Base-by-base conservation (phyloP, 129 eudicot genomes). In the Pseudognaphalium luteoalbum region DNA sequence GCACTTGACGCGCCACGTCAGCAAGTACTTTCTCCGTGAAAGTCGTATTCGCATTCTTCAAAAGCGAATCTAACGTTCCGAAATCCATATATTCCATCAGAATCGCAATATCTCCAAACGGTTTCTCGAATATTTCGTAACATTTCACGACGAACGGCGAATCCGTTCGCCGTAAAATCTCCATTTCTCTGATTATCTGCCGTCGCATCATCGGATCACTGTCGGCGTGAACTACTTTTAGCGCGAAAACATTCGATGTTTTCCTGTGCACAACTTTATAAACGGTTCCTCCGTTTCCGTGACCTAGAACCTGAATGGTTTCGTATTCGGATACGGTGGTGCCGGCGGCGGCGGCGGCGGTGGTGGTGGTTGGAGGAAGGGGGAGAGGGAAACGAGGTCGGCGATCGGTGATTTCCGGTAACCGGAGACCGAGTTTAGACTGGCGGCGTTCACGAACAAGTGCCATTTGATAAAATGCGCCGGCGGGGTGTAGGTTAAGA, bases 241-340 rank as follows among this genome's bases (percentile, higher is more conserved):
- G 87, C 0, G 96, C 97, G 66, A 84, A 92, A 12, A 81, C 32
- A 1, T 81, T 74, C 3, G 68, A 60, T 28, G 88, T 92, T 16
- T 72, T 80, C 21, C 79, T 84, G 22, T 92, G 92, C 5, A 82
- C 73, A 16, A 92, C 96, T 80, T 92, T 92, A 78, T 89, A 92
- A 60, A 92, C 97, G 0, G 97, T 92, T 42, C 97, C 96, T n/a
- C 97, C 96, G 87, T 89, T 92, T n/a, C 97, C 97, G 72, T 82
- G 86, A 4, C 97, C 97, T 9, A 92, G 87, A 25, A 89, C 93
- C 21, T 85, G 76, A 37, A 87, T 59, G 0, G 77, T 89, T 10
- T 86, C 92, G 58, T 77, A 71, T 8, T 92, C 97, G 4, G 71
- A 4, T 47, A 80, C 6, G 11, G 82, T 0, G 14, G 76, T 1